Base-by-base conservation (phyloP, 495 filamentous ascomycete genomes). In the Tuber borchii region DNA sequence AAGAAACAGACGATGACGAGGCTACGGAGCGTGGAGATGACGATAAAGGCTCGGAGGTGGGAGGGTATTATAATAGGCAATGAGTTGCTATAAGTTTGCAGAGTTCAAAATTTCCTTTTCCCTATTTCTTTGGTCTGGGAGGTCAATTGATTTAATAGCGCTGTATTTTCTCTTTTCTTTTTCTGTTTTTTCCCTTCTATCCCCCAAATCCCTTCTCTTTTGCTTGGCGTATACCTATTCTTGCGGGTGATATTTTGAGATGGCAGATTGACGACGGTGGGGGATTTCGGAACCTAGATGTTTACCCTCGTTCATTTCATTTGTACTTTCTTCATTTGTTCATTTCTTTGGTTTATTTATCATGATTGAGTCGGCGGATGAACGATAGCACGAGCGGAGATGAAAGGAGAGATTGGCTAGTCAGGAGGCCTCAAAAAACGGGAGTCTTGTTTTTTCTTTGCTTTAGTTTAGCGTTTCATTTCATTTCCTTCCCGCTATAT, bases 1-100 rank as follows among this genome's bases (percentile, higher is more conserved):
- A n/a, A 73, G 76, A 75, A 61, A 78, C 71, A 44, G 79, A 82
- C 45, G 80, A 80, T n/a, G 80, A 80, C 37, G 75, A 82, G 72
- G 75, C 61, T 44, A 77, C 80, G 26, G 80, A 78, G 44, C 71
- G 45, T 70, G 80, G 80, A n/a, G 81, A 42, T 19, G 80, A 78
- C 40, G 78, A 80, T 71, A 75, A 73, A 44, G 81, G 82, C 70
- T 65, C 56, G 56, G 56, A 65, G 26, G 17, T 65, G 26, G 56
- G 31, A 34, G 56, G 56, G 56, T 65, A 65, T 65, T 34, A 34
- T 65, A 34, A 7, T 34, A 65, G 56, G 26, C 56, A 34, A 65
- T 65, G 56, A 65, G 26, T 34, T 65, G 56, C 56, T 14, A 65
- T 61, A 6, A 65, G 26, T 65, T 65, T 65, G 56, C 2, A 14